phyloP scores from a whole-genome alignment of 164 flowering plant species.

The Macadamia tetraphylla region DNA sequence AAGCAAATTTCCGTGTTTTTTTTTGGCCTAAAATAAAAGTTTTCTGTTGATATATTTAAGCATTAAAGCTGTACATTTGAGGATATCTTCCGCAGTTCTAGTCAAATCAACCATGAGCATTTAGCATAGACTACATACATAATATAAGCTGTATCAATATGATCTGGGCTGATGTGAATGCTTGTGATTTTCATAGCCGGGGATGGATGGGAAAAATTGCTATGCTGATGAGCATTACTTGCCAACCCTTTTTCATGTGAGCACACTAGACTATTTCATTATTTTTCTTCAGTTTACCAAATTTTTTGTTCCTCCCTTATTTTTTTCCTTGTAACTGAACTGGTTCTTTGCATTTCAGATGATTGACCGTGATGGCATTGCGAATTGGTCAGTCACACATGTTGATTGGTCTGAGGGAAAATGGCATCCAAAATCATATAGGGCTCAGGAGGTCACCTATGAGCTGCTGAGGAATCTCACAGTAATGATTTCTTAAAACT shows the following conservation, averaged over 20 bases:
- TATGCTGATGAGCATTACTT: conserved; percentile 93
- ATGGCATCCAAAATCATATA: conserved; percentile 94
- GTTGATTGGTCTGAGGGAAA: conserved; percentile 99
- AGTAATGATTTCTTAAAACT: conserved; percentile 29
- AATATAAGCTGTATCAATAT: too few species aligned
- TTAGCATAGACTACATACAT: too few species aligned
- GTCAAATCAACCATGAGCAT: too few species aligned
- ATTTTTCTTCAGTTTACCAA: neutral
- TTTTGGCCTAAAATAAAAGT: too few species aligned
- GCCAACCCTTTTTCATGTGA: conserved; percentile 85
- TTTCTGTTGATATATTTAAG: too few species aligned
- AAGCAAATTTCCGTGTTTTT: too few species aligned
- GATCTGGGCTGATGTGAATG: conserved; percentile 4
- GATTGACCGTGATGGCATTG: conserved; percentile 84
- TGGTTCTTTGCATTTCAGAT: conserved; percentile 34
- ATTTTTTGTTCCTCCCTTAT: neutral
- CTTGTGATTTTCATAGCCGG: conserved; percentile 60
- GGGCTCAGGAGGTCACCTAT: conserved; percentile 54
- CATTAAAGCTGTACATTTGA: too few species aligned
- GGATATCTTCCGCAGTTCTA: too few species aligned
- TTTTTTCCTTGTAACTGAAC: neutral
- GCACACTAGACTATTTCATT: conserved; percentile 16
- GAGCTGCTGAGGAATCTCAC: conserved; percentile 77
- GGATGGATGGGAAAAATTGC: conserved; percentile 86
- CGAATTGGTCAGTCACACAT: conserved; percentile 97